Evolutionary conservation across 768 basidiomycete species (phyloP), one percentile per base, ranked within the genome.

Genomic region (Russula sp.): DNA sequence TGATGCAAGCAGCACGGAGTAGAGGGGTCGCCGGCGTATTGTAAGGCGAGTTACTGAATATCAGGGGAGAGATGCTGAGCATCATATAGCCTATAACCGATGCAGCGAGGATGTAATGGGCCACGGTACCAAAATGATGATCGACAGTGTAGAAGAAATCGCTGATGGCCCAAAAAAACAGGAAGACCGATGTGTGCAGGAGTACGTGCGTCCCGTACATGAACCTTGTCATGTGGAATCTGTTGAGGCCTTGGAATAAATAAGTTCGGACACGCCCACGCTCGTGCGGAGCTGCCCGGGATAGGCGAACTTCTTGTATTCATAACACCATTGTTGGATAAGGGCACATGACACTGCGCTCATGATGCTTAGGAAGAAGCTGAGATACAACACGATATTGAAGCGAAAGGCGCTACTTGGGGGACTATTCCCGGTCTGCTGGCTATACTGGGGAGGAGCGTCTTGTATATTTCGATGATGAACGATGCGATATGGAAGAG

Each of bases 401-500:
- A 67, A 20, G 55, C 67, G 63, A 34, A 67, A 22, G n/a, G 60
- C 52, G 48, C 42, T 52, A 55, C 10, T 26, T n/a, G 65, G 26
- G 8, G 65, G 32, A 9, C 50, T n/a, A 18, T 40, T 32, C 20
- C 20, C 0, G 2, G 44, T 44, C 44, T 44, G 44, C 20, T 44
- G 42, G 9, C 42, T 7, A 44, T 44, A 8, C 20, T n/a, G 49
- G 69, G 65, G 20, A 54, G 57, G 18, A 70, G 52, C 0, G 20
- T 55, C 51, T 66, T 61, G 59, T 70, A 70, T 49, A 59, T 64
- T 54, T 69, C 62, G 46, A 69, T 62, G 42, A 70, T 61, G 26
- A 70, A 69, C 22, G 62, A 57, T 36, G 69, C 61, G 36, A 69
- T 55, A 64, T 69, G 24, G 66, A 62, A 26, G 69, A 67, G 59